These are phyloP conservation scores for Ceratocystis huliohia DNA, from an alignment of 2,329 filamentous ascomycete genomes.

Conservation along the genomic window DNA sequence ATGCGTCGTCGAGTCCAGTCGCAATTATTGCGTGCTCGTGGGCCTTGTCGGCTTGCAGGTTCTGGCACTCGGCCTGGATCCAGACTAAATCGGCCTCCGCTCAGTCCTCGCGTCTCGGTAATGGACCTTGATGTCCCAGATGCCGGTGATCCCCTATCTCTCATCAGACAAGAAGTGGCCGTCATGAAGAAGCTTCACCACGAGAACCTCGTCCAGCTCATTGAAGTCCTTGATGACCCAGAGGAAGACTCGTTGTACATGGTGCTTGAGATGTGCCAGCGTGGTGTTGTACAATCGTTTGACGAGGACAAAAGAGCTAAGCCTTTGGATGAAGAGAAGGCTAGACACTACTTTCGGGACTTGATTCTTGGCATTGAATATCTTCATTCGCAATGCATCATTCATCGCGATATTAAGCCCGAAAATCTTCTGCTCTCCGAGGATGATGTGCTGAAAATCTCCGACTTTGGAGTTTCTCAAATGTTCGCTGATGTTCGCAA, in stretches of 20 bases:
- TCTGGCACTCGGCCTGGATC: constrained; percentile 25
- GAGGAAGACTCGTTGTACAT: constrained; percentile 95
- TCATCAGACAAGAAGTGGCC: constrained; percentile 92
- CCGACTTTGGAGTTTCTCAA: constrained; percentile 97
- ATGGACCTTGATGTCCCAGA: constrained; percentile 29
- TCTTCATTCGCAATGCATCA: constrained; percentile 85
- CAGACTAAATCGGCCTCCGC: constrained; percentile 2
- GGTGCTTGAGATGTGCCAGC: constrained; percentile 98
- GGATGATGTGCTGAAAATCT: constrained; percentile 90
- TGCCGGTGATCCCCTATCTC: constrained; percentile 57
- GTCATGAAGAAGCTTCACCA: constrained; percentile 99
- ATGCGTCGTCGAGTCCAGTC: constrained; percentile 84
- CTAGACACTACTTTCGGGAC: constrained; percentile 87
- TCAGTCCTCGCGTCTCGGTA: constrained; percentile 16
- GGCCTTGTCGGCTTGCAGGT: constrained; percentile 32
- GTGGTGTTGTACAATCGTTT: constrained; percentile 93
- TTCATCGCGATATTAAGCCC: constrained; percentile 95
- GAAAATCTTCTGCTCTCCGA: constrained; percentile 85
- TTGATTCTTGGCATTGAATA: constrained; percentile 93
- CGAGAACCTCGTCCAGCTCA: constrained; percentile 79
- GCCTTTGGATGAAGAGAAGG: constrained; percentile 71
- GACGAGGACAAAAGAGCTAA: constrained; percentile 70
- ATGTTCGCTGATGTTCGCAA: constrained; percentile 72
- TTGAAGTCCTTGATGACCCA: constrained; percentile 91
- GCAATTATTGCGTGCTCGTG: constrained; percentile 54